Evolutionary conservation across 441 rosid species (phyloP).

Genomic region (Populus hybrid): DNA sequence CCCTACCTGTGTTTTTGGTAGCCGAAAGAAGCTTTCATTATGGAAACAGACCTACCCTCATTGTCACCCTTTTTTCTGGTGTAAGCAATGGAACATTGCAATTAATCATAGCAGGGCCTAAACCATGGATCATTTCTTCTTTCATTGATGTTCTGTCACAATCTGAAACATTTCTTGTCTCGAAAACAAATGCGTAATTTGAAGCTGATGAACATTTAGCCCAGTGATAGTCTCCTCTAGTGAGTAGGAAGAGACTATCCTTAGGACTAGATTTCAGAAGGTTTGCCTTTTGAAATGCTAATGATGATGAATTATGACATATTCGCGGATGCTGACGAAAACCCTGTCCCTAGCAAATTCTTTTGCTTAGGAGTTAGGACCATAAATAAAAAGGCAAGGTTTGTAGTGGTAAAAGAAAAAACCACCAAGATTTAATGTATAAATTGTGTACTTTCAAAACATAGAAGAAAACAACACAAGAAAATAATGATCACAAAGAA

Average conservation of each 20-base stretch:
- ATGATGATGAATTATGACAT: neutral
- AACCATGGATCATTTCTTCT: neutral
- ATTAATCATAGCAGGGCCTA: neutral
- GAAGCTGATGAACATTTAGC: neutral
- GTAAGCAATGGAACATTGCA: neutral
- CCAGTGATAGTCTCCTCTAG: neutral
- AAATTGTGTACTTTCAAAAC: too few relatives aligned
- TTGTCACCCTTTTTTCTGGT: neutral
- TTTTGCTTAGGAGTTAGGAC: neutral
- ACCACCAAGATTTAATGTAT: neutral
- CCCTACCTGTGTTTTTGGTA: neutral
- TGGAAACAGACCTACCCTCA: neutral
- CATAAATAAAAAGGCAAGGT: neutral
- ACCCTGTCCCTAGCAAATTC: neutral
- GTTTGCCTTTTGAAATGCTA: neutral
- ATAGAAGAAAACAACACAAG: too few relatives aligned
- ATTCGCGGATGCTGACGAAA: neutral
- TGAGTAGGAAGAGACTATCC: neutral
- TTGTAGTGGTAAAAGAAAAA: neutral
- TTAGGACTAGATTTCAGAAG: neutral
- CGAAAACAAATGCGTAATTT: neutral
- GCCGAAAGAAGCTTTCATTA: slow-evolving; percentile 18
- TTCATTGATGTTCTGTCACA: neutral
- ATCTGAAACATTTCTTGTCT: neutral
- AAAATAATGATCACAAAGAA: too few relatives aligned